Conservation (phyloP, 768 basidiomycete genomes). For the Boletus edulis region DNA sequence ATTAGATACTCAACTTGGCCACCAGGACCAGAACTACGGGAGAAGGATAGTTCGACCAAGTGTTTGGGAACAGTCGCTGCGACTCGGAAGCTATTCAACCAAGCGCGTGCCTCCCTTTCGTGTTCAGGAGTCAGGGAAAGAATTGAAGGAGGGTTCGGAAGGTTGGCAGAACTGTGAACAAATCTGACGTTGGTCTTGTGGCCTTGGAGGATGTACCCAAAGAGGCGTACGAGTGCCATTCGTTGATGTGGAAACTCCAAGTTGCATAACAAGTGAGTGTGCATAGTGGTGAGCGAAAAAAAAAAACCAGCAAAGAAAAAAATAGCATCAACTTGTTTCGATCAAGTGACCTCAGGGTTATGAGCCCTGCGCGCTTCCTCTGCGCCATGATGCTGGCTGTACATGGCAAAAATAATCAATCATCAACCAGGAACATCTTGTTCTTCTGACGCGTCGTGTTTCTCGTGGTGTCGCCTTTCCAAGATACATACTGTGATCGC, state of each 20-base stretch:
- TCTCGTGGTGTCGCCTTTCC: too few relatives aligned
- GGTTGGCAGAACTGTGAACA: conserved; percentile 30
- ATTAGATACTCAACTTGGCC: conserved; percentile 57
- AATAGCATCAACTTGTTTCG: conserved; percentile 44
- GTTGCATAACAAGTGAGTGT: too few relatives aligned
- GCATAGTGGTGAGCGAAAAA: neutral
- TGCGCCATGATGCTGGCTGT: conserved; percentile 42
- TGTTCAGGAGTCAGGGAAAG: conserved; percentile 34
- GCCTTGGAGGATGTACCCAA: too few relatives aligned
- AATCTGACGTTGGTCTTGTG: conserved; percentile 1
- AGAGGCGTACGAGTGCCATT: neutral
- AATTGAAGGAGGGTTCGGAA: conserved; percentile 46
- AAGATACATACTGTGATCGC: too few relatives aligned
- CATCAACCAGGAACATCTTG: too few relatives aligned
- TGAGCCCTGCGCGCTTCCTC: conserved; percentile 49
- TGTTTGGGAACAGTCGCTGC: conserved; percentile 15
- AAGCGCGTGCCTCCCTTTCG: conserved; percentile 49
- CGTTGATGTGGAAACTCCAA: too few relatives aligned
- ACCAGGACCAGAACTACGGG: conserved; percentile 81
- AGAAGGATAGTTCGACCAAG: conserved; percentile 62
- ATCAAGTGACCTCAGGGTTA: conserved; percentile 50
- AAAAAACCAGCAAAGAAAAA: neutral
- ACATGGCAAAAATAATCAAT: too few relatives aligned
- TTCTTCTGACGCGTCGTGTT: too few relatives aligned
- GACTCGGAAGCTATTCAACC: conserved; percentile 50